phyloP scores from a whole-genome alignment of 768 basidiomycete genomes.

The Sporobolomyces phaffii region DNA sequence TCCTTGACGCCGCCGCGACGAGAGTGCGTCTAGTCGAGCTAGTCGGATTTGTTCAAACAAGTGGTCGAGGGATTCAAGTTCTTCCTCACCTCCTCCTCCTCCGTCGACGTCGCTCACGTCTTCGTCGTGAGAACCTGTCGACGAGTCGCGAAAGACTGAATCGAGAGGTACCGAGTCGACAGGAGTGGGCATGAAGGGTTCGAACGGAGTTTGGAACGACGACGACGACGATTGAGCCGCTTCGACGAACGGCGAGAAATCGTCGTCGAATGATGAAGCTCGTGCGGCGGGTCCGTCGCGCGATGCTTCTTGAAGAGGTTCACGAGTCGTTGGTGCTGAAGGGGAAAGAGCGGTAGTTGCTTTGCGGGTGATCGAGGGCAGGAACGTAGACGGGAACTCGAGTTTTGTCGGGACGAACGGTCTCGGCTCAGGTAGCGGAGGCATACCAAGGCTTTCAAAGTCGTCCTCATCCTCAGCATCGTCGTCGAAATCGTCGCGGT shows the following conservation, averaged over 20 bases:
- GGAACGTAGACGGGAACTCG: conserved; percentile 12
- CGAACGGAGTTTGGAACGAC: too few species aligned
- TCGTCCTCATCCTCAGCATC: neutral
- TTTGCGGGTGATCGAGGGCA: conserved; percentile 11
- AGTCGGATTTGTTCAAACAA: conserved; percentile 4
- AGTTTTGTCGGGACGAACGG: conserved; percentile 1
- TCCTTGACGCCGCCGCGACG: too few species aligned
- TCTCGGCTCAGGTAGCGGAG: conserved; percentile 4
- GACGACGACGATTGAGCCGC: neutral
- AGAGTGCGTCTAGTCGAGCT: too few species aligned
- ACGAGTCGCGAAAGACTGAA: too few species aligned
- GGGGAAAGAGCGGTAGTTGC: neutral
- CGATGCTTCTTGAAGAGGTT: too few species aligned
- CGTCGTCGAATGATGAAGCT: conserved; percentile 24
- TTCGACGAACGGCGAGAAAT: conserved; percentile 25
- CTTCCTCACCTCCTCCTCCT: neutral
- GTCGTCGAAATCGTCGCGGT: neutral
- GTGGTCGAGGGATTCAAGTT: neutral
- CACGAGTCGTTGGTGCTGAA: neutral
- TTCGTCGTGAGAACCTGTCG: too few species aligned
- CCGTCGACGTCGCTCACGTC: too few species aligned
- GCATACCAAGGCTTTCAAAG: neutral
- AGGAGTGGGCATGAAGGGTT: too few species aligned
- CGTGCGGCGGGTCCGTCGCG: too few species aligned
- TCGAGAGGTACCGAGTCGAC: too few species aligned